phyloP scores from a whole-genome alignment of 2,329 filamentous ascomycete genomes.

The Fusarium sp. region DNA sequence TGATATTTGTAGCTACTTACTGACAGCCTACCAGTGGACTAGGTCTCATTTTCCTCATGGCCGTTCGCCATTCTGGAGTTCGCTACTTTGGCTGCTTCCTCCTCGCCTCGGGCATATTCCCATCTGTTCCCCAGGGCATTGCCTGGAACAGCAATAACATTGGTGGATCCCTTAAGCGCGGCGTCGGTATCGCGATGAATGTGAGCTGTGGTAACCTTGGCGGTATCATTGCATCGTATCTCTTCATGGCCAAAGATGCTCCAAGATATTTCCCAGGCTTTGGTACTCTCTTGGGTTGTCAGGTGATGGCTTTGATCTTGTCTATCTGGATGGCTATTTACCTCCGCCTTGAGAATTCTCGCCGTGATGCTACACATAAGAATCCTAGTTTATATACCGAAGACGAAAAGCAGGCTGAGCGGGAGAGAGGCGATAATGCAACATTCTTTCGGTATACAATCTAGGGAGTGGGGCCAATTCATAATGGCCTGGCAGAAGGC shows the following conservation, averaged over 20 bases:
- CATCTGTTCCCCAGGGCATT: background rate
- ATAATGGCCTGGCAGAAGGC: background rate
- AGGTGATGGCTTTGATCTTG: background rate
- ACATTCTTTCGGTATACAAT: background rate
- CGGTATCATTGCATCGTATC: background rate
- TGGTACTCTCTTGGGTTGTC: background rate
- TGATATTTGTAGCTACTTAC: background rate
- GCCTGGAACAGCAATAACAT: background rate
- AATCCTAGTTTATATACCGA: background rate
- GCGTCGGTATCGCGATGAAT: background rate
- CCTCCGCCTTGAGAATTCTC: background rate
- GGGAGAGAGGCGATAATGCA: background rate
- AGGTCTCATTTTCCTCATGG: background rate
- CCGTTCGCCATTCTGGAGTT: background rate
- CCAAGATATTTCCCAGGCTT: slow-evolving; percentile 2
- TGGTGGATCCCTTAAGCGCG: background rate
- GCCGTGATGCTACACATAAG: background rate
- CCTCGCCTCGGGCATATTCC: background rate
- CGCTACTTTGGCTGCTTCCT: slow-evolving; percentile 1
- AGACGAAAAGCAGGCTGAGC: background rate
- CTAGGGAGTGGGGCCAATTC: background rate
- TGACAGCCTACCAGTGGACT: background rate
- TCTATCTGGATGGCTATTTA: background rate
- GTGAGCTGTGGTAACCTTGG: background rate
- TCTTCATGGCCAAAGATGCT: background rate